Base-by-base conservation (phyloP, 768 basidiomycete genomes). In the Amanita thiersii region DNA sequence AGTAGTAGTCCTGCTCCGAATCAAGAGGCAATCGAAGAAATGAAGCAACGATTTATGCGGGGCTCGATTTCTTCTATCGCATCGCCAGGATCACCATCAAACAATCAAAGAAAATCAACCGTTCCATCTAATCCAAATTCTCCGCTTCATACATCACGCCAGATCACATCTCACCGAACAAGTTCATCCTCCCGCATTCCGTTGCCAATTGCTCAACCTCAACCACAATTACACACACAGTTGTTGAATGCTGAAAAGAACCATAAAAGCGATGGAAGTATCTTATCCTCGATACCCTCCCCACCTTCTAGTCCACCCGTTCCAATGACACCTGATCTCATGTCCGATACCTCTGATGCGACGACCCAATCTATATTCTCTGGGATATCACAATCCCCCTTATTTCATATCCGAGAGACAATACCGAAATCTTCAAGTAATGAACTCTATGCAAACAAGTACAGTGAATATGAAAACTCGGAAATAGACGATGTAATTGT, bases 291-390 rank as follows among this genome's bases (percentile, higher is more conserved):
- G 15, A 14, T n/a, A 28, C n/a, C 26, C 26, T 28, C 23, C 24
- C 18, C 8, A 14, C 26, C 26, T 18, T 19, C 17, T 9, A 20
- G 23, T 29, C 14, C 34, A 19, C 37, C 34, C 15, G 23, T 24
- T 25, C 69, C 72, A n/a, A 65, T 66, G 23, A 80, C 72, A 12
- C 79, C 81, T 3, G 78, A 79, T 39, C 59, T 81, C n/a, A 62
- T 70, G 15, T 68, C 71, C 14, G 81, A 83, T 52, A 62, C 65
- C 41, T 82, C 78, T 11, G 79, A 82, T 43, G 65, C 69, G 5
- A 65, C 71, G 10, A 76, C 76, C 2, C 66, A 70, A 40, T 58
- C 59, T 18, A 79, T 71, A 2, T 67, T 74, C 3, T 68, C 66
- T 12, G 73, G 65, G 18, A 69, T 68, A 4, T 71, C 77, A 36